Evolutionary conservation across 2,329 filamentous ascomycete genomes (phyloP).

Genomic region (Beauveria bassiana): DNA sequence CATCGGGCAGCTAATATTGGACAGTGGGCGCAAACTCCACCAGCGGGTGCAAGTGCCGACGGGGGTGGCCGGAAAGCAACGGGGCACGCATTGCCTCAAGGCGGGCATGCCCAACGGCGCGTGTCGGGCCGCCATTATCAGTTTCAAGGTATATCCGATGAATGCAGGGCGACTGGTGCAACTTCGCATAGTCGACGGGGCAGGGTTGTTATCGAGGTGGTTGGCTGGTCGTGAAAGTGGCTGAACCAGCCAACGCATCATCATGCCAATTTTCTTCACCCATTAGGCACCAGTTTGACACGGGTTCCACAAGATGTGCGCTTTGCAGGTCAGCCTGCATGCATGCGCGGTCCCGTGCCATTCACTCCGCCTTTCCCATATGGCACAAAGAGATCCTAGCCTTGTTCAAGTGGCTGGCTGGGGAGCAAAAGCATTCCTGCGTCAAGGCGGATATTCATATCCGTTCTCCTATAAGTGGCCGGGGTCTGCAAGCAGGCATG

Average conservation of each 20-base stretch:
- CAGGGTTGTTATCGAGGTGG: neutral
- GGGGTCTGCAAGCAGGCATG: neutral
- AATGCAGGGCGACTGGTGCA: neutral
- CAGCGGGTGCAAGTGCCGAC: neutral
- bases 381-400: neutral
- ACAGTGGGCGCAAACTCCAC: neutral
- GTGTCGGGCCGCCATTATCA: neutral
- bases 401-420: neutral
- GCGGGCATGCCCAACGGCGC: neutral
- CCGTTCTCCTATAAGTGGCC: neutral
- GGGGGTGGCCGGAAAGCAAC: neutral
- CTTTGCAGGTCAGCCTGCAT: constrained; percentile 3
- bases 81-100: neutral
- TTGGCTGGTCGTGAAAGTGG: neutral
- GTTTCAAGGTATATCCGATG: neutral
- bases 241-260: constrained; percentile 8
- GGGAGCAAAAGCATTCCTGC: neutral
- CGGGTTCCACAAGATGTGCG: constrained; percentile 4
- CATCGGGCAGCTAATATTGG: neutral
- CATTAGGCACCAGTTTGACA: neutral
- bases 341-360: constrained; percentile 2
- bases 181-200: neutral
- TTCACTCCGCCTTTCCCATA: neutral
- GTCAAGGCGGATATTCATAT: neutral
- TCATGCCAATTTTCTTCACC: neutral